Conservation (phyloP, 2,329 filamentous ascomycete species). For the Dothideomycetes sp. region DNA sequence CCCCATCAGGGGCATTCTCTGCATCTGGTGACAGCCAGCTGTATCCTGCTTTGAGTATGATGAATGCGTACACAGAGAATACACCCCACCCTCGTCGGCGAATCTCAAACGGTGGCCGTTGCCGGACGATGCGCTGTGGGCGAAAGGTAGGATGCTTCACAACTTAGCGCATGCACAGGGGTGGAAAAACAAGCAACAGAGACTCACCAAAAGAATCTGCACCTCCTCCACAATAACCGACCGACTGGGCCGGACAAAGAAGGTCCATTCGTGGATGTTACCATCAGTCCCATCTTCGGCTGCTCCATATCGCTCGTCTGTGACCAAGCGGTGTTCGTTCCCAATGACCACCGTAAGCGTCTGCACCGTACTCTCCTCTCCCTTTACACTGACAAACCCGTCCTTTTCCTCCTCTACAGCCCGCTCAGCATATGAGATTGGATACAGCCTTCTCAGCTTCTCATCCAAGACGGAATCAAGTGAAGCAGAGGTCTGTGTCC, state of each 20-base stretch:
- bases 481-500: too few relatives aligned
- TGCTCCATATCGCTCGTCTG: constrained; percentile 9
- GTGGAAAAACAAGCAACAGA: too few relatives aligned
- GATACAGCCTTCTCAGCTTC: too few relatives aligned
- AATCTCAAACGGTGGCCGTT: constrained; percentile 28
- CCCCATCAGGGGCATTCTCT: constrained; percentile 14
- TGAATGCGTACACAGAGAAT: constrained; percentile 28
- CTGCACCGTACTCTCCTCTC: constrained; percentile 20
- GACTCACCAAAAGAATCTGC: constrained; percentile 26
- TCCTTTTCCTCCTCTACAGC: too few relatives aligned
- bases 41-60: constrained; percentile 33
- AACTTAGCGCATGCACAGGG: too few relatives aligned
- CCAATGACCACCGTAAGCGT: constrained; percentile 34
- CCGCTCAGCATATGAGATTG: too few relatives aligned
- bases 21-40: constrained; percentile 31
- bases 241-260: constrained; percentile 33
- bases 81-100: constrained; percentile 30
- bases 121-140: constrained; percentile 23
- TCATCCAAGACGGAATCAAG: constrained; percentile 17
- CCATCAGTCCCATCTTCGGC: constrained; percentile 13
- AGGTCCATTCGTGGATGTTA: constrained; percentile 35
- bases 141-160: constrained; percentile 35
- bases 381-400: too few relatives aligned
- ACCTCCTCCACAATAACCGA: constrained; percentile 34
- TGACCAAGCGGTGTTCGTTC: constrained; percentile 26